Conservation (phyloP, 1,139 yeast species). For the Lodderomyces theae region DNA sequence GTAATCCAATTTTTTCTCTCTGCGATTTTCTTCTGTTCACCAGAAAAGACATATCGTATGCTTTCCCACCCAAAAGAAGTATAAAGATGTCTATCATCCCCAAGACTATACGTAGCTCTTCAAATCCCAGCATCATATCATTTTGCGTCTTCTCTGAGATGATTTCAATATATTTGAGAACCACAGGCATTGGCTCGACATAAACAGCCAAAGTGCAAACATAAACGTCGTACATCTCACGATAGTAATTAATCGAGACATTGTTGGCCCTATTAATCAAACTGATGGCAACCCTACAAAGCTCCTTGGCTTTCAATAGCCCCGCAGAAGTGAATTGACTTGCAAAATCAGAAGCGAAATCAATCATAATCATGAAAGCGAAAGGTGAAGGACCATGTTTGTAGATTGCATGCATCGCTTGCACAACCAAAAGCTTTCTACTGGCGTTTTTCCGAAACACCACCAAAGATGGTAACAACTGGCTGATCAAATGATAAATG, state of each 20-base stretch:
- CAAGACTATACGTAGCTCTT: slow-evolving; percentile 10
- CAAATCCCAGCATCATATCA: slow-evolving; percentile 16
- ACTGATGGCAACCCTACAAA: slow-evolving; percentile 34
- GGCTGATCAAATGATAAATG: slow-evolving; percentile 44
- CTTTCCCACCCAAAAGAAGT: slow-evolving; percentile 16
- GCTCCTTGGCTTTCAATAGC: slow-evolving; percentile 27
- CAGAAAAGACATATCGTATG: slow-evolving; percentile 8
- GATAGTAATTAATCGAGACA: slow-evolving; percentile 36
- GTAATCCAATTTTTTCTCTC: neutral
- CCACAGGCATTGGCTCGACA: slow-evolving; percentile 41
- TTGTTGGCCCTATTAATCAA: slow-evolving; percentile 36
- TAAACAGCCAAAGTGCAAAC: slow-evolving; percentile 42
- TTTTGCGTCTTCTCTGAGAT: slow-evolving; percentile 6
- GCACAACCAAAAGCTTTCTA: slow-evolving; percentile 25
- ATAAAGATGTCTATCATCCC: slow-evolving; percentile 19
- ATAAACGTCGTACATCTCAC: slow-evolving; percentile 44
- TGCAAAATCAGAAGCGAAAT: slow-evolving; percentile 37
- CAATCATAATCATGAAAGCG: slow-evolving; percentile 29
- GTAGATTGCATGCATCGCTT: slow-evolving; percentile 23
- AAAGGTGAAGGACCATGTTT: slow-evolving; percentile 26
- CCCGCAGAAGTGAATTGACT: slow-evolving; percentile 32
- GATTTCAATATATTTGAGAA: slow-evolving; percentile 32
- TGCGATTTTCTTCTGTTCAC: slow-evolving; percentile 4
- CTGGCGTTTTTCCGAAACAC: slow-evolving; percentile 23
- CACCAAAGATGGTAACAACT: slow-evolving; percentile 37